Conservation (phyloP, 2,329 filamentous ascomycete species). For the Colletotrichum sp. region DNA sequence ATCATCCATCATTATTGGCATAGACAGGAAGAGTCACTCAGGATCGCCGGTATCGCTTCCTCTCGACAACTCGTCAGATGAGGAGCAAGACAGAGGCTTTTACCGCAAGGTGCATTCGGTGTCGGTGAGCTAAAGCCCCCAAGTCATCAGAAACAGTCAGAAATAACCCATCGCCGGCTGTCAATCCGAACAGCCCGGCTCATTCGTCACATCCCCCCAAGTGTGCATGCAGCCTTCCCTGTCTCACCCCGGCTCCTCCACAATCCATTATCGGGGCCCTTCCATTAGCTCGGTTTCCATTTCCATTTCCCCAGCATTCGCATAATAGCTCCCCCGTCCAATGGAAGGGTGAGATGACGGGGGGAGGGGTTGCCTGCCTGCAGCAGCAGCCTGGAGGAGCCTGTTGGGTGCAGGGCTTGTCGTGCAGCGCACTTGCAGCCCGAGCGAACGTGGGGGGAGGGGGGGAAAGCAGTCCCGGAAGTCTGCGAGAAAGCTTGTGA, state of each 20-base stretch:
- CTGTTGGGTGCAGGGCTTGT: not conserved
- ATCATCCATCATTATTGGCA: not conserved
- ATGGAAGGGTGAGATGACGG: not conserved
- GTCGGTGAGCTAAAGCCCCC: not conserved
- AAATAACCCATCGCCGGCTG: not conserved
- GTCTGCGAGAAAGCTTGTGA: slow-evolving; percentile 12
- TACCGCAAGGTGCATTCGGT: not conserved
- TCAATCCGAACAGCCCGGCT: slow-evolving; percentile 2
- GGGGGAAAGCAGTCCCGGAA: not conserved
- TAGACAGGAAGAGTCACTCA: not conserved
- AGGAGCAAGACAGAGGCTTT: not conserved
- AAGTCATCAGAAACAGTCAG: not conserved
- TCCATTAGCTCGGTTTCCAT: slow-evolving; percentile 21
- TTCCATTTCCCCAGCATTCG: slow-evolving; percentile 22
- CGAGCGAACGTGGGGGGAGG: slow-evolving; percentile 9
- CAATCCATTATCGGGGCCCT: slow-evolving; percentile 11
- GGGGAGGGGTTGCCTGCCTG: not conserved
- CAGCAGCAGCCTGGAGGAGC: not conserved
- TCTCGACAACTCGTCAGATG: not conserved
- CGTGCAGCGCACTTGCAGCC: slow-evolving; percentile 6
- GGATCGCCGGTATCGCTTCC: not conserved
- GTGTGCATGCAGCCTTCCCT: not conserved
- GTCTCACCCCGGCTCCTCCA: slow-evolving; percentile 1
- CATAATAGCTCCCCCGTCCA: slow-evolving; percentile 13
- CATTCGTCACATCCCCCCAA: not conserved